Evolutionary conservation across 331 rosid species (phyloP).

Genomic region (Telfairia occidentalis): DNA sequence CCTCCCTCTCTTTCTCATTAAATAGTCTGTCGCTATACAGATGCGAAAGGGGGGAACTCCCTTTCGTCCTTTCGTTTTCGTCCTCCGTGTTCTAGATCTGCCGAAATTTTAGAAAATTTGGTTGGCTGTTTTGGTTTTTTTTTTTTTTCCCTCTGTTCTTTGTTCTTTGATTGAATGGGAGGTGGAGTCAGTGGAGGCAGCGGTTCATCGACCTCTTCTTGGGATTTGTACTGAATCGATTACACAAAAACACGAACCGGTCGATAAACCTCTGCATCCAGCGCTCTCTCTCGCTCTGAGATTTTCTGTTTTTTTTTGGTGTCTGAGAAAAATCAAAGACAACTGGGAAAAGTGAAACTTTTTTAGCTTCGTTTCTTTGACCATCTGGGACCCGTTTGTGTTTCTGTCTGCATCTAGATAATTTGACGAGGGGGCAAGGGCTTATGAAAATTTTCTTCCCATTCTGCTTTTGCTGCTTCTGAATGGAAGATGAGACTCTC

Average conservation of each 20-base stretch:
- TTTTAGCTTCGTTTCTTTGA: constrained; percentile 1
- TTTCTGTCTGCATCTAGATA: constrained; percentile 7
- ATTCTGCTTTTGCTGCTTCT: not conserved
- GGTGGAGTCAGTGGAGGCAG: constrained; percentile 99
- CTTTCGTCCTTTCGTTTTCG: not conserved
- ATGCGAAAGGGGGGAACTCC: not conserved
- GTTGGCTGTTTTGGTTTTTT: not conserved
- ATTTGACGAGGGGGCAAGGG: not conserved
- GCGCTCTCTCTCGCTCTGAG: constrained; percentile 42
- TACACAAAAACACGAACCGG: constrained; percentile 65
- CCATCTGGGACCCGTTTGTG: constrained; percentile 5
- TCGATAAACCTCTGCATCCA: constrained; percentile 99
- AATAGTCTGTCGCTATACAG: not conserved
- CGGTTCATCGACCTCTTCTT: constrained; percentile 99
- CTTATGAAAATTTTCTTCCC: not conserved
- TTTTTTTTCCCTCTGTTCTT: not conserved
- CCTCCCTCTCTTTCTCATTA: not conserved
- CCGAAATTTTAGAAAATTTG: not conserved
- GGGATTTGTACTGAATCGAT: constrained; percentile 47
- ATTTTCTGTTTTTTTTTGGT: not conserved
- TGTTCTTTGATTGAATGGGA: constrained; percentile 9
- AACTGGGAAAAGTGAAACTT: not conserved
- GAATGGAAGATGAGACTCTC: not conserved
- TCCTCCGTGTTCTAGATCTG: constrained; percentile 1
- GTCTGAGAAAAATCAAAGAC: not conserved